Percentiles rank a stretch among this genome's conserved stretches.
Conservation (phyloP, 2,329 filamentous ascomycete species). For the Scleromitrula shiraiana region DNA sequence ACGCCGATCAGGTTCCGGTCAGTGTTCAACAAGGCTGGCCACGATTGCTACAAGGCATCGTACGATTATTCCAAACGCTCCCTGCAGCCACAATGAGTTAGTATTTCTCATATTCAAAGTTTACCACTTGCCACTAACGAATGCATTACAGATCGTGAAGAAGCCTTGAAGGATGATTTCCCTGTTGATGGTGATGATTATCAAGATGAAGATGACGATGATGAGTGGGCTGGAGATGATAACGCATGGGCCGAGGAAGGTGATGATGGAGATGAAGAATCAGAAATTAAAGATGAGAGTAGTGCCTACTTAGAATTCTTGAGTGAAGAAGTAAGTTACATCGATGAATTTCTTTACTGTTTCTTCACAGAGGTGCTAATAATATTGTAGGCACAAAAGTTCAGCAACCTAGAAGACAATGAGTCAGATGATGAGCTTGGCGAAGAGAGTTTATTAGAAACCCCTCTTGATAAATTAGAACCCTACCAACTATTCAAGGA, state of each 20-base stretch:
- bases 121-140: conserved; percentile 14
- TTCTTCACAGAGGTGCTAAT: conserved; percentile 5
- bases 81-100: conserved; percentile 77
- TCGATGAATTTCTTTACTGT: background rate
- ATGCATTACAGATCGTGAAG: conserved; percentile 64
- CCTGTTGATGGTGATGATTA: conserved; percentile 54
- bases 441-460: conserved; percentile 90
- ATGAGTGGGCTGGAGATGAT: conserved; percentile 67
- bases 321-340: conserved; percentile 65
- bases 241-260: conserved; percentile 70
- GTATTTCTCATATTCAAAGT: background rate
- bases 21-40: conserved; percentile 96
- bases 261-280: conserved; percentile 45
- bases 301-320: conserved; percentile 93
- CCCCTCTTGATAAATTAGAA: conserved; percentile 89
- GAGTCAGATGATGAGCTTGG: conserved; percentile 81
- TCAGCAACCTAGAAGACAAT: conserved; percentile 59
- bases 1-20: conserved; percentile 73
- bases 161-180: conserved; percentile 84
- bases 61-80: conserved; percentile 83
- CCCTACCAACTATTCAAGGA: conserved; percentile 85
- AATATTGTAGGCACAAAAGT: conserved; percentile 65
- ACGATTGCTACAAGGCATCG: conserved; percentile 73
- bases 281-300: conserved; percentile 78
- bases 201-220: conserved; percentile 68